Conservation (phyloP, 345 rosid genomes). For the Pugionium dolabratum region DNA sequence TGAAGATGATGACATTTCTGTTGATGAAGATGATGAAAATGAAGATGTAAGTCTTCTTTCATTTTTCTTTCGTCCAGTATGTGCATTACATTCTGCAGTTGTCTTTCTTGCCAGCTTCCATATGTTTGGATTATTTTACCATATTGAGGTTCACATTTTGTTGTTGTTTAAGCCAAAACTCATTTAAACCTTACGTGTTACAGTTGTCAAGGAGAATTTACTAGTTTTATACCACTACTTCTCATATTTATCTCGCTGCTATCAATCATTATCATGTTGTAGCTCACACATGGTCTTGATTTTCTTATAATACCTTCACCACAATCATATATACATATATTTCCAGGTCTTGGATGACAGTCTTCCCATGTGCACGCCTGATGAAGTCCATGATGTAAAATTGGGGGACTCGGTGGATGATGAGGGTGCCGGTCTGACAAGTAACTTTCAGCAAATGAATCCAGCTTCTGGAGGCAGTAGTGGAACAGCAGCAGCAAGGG, state of each 20-base stretch:
- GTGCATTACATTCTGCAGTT: not conserved
- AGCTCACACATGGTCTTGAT: not conserved
- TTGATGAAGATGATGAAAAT: constrained; percentile 25
- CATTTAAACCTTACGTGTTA: constrained; percentile 1
- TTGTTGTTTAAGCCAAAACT: not conserved
- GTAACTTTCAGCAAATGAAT: constrained; percentile 51
- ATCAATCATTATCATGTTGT: not conserved
- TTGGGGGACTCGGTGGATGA: constrained; percentile 84
- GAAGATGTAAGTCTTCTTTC: constrained; percentile 69
- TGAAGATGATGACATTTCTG: constrained; percentile 64
- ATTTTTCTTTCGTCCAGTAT: constrained; percentile 8
- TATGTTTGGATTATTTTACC: not conserved
- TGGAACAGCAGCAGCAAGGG: constrained; percentile 66
- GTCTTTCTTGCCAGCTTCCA: not conserved
- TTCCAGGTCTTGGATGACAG: constrained; percentile 86
- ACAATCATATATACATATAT: constrained; percentile 6
- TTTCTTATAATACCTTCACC: too few relatives aligned
- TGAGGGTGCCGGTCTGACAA: constrained; percentile 44
- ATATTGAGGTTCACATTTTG: not conserved
- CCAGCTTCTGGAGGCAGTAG: constrained; percentile 85
- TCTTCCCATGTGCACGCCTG: constrained; percentile 88
- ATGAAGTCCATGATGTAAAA: constrained; percentile 94
- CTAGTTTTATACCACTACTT: not conserved
- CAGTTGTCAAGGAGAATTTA: not conserved
- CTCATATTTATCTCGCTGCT: constrained; percentile 11